Percentiles rank a stretch among this genome's conserved stretches.
phyloP scores from a whole-genome alignment of 768 basidiomycete species.

The Pleurotus sapidus region DNA sequence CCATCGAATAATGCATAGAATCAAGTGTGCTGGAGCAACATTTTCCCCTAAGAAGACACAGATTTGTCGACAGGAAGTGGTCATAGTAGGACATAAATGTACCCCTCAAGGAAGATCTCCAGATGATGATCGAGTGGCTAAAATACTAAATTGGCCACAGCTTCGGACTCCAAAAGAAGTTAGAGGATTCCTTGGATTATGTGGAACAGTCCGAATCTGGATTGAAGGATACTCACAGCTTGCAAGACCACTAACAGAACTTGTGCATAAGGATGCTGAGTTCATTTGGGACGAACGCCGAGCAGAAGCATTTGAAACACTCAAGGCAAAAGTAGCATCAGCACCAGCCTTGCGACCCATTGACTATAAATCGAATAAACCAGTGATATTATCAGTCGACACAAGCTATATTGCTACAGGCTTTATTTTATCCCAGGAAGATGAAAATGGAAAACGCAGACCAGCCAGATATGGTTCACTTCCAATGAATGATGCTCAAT shows the following conservation, averaged over 20 bases:
- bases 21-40: constrained; percentile 26
- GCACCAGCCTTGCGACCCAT: constrained; percentile 23
- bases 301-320: constrained; percentile 16
- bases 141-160: constrained; percentile 19
- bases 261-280: constrained; percentile 12
- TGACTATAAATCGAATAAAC: constrained; percentile 22
- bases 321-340: constrained; percentile 9
- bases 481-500: constrained; percentile 22
- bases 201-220: constrained; percentile 20
- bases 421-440: constrained; percentile 26
- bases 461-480: constrained; percentile 27
- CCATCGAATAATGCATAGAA: constrained; percentile 29
- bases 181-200: constrained; percentile 18
- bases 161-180: constrained; percentile 18
- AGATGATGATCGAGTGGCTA: constrained; percentile 15
- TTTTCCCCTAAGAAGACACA: constrained; percentile 24
- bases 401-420: constrained; percentile 24
- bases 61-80: constrained; percentile 14
- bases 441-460: constrained; percentile 16
- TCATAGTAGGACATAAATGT: constrained; percentile 29
- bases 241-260: constrained; percentile 13
- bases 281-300: constrained; percentile 23
- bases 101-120: constrained; percentile 24
- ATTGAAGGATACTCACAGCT: constrained; percentile 14
- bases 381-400: constrained; percentile 28